Evolutionary conservation across 2,329 filamentous ascomycete genomes (phyloP).

Genomic region (Annulohypoxylon truncatum): DNA sequence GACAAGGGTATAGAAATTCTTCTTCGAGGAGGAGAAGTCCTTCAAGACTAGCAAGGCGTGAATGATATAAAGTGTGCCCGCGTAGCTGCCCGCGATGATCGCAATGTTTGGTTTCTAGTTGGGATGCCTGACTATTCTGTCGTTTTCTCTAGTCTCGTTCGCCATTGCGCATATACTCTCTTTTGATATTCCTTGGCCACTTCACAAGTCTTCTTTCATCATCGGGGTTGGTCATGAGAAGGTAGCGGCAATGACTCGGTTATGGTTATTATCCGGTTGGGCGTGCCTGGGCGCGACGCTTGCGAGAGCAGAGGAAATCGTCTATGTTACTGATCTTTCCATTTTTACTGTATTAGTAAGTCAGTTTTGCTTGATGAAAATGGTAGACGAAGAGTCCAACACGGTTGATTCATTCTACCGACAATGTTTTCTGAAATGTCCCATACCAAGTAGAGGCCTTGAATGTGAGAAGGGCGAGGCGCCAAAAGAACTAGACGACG

Average conservation of each 20-base stretch:
- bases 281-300: conserved; percentile 31
- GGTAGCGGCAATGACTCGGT: conserved; percentile 15
- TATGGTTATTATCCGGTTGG: conserved; percentile 26
- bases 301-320: conserved; percentile 42
- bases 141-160: not conserved
- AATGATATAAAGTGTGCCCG: not conserved
- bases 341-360: conserved; percentile 49
- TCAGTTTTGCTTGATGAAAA: conserved; percentile 7
- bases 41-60: not conserved
- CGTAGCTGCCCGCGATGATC: not conserved
- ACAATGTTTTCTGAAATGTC: too few relatives aligned
- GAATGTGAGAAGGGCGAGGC: not conserved
- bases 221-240: not conserved
- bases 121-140: not conserved
- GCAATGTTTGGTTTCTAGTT: not conserved
- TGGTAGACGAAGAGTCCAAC: not conserved
- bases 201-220: not conserved
- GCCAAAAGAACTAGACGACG: not conserved
- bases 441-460: not conserved
- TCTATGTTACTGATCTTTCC: conserved; percentile 50
- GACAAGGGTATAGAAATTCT: conserved; percentile 13
- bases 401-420: not conserved
- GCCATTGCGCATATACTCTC: not conserved
- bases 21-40: not conserved
- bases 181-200: not conserved